phyloP scores from a whole-genome alignment of 495 filamentous ascomycete species.

The Daldinia caldariorum region DNA sequence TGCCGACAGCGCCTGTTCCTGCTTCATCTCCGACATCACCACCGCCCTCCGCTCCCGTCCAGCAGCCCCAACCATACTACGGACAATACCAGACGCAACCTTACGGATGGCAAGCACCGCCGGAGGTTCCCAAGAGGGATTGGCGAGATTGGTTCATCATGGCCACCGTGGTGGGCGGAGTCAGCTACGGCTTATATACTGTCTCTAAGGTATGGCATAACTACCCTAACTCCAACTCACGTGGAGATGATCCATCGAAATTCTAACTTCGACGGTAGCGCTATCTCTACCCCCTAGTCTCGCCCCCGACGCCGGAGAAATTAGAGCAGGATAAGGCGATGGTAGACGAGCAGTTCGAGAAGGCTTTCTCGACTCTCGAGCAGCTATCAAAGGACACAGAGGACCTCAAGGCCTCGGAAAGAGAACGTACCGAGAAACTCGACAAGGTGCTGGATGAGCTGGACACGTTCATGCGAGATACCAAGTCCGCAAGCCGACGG shows the following conservation, averaged over 20 bases:
- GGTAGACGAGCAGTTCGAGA: slow-evolving; percentile 91
- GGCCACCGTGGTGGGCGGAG: slow-evolving; percentile 88
- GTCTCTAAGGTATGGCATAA: slow-evolving; percentile 74
- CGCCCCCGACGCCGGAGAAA: slow-evolving; percentile 91
- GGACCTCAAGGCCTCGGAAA: slow-evolving; percentile 83
- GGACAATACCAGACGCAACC: slow-evolving; percentile 71
- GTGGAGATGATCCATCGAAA: background rate
- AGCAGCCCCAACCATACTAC: slow-evolving; percentile 72
- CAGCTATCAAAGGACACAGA: slow-evolving; percentile 91
- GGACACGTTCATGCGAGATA: slow-evolving; percentile 78
- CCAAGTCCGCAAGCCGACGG: slow-evolving; percentile 79
- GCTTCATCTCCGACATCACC: slow-evolving; percentile 54
- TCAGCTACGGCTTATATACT: slow-evolving; percentile 86
- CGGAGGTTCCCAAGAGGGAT: slow-evolving; percentile 81
- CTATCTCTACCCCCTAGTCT: slow-evolving; percentile 89
- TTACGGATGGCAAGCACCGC: slow-evolving; percentile 71
- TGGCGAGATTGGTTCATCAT: slow-evolving; percentile 99
- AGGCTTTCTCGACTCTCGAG: slow-evolving; percentile 89
- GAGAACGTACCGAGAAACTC: slow-evolving; percentile 82
- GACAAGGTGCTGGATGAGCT: slow-evolving; percentile 85
- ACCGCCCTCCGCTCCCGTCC: slow-evolving; percentile 51
- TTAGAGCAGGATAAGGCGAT: slow-evolving; percentile 90
- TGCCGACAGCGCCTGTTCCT: slow-evolving; percentile 49
- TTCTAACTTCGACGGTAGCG: slow-evolving; percentile 64
- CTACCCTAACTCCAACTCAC: background rate